Evolutionary conservation across 371 early-diverging fungal species (phyloP).

Genomic region (Actinomucor elegans): DNA sequence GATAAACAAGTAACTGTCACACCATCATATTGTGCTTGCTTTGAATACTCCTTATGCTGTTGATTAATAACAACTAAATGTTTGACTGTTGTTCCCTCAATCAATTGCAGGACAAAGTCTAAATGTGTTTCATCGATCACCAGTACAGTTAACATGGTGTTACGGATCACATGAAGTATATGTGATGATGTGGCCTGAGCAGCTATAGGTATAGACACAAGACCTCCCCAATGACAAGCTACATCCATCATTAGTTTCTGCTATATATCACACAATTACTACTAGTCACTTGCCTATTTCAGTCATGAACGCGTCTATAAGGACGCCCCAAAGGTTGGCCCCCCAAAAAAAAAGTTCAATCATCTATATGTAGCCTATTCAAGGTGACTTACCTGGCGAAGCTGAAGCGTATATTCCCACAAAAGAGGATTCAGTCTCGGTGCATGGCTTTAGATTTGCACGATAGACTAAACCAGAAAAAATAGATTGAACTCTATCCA

Average conservation of each 20-base stretch:
- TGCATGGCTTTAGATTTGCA: conserved; percentile 28
- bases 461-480: conserved; percentile 4
- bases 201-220: conserved; percentile 32
- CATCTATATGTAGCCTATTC: too few species aligned
- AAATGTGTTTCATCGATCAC: conserved; percentile 16
- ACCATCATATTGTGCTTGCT: background rate
- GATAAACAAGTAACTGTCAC: background rate
- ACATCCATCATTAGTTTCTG: background rate
- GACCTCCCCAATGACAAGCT: conserved; percentile 24
- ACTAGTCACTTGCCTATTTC: conserved; percentile 6
- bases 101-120: conserved; percentile 10
- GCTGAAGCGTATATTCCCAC: conserved; percentile 43
- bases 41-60: background rate
- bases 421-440: conserved; percentile 24
- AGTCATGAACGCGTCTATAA: conserved; percentile 9
- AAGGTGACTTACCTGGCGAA: conserved; percentile 37
- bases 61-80: conserved; percentile 22
- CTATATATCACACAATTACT: background rate
- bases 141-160: conserved; percentile 19
- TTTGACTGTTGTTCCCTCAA: conserved; percentile 16
- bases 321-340: background rate
- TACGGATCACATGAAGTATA: conserved; percentile 13
- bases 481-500: background rate
- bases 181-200: conserved; percentile 21
- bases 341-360: too few species aligned